phyloP scores from a whole-genome alignment of 192 early-diverging fungal species.

The Coemansia sp. region DNA sequence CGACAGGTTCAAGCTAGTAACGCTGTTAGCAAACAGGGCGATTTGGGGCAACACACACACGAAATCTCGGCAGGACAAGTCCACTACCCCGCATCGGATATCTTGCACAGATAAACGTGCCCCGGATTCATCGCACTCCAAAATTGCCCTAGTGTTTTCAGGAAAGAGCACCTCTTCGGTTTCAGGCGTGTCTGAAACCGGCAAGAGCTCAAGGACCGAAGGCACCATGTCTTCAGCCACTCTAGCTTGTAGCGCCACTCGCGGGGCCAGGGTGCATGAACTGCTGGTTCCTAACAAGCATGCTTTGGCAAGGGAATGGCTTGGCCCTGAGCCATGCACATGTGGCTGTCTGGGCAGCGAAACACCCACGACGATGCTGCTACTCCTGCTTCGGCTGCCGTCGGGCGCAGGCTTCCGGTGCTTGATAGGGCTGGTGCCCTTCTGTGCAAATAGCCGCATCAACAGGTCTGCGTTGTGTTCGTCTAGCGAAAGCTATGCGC shows the following conservation, averaged over 20 bases:
- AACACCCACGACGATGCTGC: background rate
- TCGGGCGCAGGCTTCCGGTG: background rate
- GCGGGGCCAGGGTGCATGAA: background rate
- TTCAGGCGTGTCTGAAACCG: background rate
- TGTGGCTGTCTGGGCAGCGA: background rate
- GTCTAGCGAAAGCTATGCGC: background rate
- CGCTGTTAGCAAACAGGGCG: constrained; percentile 12
- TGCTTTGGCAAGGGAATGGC: background rate
- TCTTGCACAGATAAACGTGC: constrained; percentile 15
- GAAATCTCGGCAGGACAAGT: constrained; percentile 19
- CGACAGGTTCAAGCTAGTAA: constrained; percentile 21
- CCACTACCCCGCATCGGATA: constrained; percentile 8
- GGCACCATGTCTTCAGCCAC: background rate
- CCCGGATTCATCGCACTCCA: background rate
- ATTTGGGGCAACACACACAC: constrained; percentile 15
- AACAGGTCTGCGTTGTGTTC: background rate
- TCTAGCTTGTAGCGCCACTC: background rate
- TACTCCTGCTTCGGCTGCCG: background rate
- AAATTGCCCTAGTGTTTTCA: background rate
- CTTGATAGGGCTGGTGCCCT: constrained; percentile 2
- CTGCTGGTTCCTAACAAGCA: background rate
- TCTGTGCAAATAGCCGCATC: background rate
- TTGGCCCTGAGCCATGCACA: background rate
- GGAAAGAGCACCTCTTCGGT: background rate
- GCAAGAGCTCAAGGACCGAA: background rate